Base-by-base conservation (phyloP, 331 rosid species). In the Pyracantha coccinea region DNA sequence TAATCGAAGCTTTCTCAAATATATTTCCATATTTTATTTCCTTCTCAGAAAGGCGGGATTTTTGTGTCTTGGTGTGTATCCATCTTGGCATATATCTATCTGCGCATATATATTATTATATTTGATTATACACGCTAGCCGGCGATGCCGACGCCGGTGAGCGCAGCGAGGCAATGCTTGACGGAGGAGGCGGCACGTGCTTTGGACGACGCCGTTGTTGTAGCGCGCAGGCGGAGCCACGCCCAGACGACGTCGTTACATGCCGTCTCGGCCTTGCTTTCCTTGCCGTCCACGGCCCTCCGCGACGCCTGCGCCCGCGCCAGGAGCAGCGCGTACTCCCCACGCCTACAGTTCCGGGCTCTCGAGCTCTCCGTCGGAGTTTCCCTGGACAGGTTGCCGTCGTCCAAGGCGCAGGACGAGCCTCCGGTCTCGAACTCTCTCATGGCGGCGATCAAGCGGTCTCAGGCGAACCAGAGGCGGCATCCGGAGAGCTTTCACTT, bases 121-220 rank as follows among this genome's bases (percentile, higher is more conserved):
- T 4, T 23, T 33, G 7, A 7, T 4, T 25, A 6, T 16, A 28
- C 5, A 27, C 83, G 97, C 87, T 85, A 55, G 83, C 96, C 95
- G 96, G 97, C 93, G 93, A 92, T 92, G 97, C 97, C 93, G 65
- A 90, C 94, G 94, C 92, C 94, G 96, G 93, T 92, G 8, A 86
- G 89, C 80, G 74, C 82, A 20, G 97, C 96, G 66, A 85, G 91
- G 94, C 93, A 92, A 87, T 90, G 89, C 79, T 83, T 92, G 50
- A 88, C 96, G 41, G 96, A 92, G 0, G 96, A 92, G 62, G 92
- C 97, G 32, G 93, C 89, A 31, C 88, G 93, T 32, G 92, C 89
- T 0, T 69, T 92, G 0, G 91, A 92, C 79, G 93, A 90, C 7
- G 92, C 97, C 2, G 94, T 88, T 5, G 77, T 85, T 1, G 93